phyloP scores from a whole-genome alignment of 2,329 filamentous ascomycete species.

The Stagonosporopsis rhizophila region DNA sequence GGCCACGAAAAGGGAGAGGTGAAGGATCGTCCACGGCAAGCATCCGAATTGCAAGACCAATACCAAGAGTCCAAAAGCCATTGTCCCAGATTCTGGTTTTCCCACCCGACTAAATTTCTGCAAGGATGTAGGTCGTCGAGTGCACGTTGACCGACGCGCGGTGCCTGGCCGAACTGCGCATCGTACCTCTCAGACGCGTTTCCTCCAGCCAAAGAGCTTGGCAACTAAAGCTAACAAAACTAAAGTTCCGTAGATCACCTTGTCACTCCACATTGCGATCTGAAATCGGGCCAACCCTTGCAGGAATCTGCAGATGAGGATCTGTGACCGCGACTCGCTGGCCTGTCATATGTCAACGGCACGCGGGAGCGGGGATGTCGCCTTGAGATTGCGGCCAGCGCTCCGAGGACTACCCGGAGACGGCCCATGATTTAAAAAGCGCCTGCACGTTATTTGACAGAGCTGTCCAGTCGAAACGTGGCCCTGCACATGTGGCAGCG shows the following conservation, averaged over 20 bases:
- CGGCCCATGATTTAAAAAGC: not conserved
- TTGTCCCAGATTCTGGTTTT: not conserved
- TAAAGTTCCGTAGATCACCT: not conserved
- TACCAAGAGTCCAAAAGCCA: not conserved
- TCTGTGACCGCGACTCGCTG: not conserved
- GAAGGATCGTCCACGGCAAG: not conserved
- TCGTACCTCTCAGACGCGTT: not conserved
- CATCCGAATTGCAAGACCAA: no score
- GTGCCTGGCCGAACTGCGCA: conserved; percentile 3
- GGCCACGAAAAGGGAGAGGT: not conserved
- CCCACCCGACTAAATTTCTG: not conserved
- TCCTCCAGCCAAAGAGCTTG: not conserved
- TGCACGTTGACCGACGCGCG: conserved; percentile 2
- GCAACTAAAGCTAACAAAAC: not conserved
- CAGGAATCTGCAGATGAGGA: not conserved
- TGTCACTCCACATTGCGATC: conserved; percentile 4
- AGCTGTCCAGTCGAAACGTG: not conserved
- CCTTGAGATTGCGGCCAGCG: not conserved
- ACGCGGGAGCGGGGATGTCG: conserved; percentile 6
- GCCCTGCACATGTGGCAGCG: not conserved
- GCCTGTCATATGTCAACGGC: conserved; percentile 12
- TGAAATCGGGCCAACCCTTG: conserved; percentile 1
- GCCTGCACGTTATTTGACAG: not conserved
- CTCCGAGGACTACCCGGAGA: not conserved
- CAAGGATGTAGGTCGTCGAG: conserved; percentile 2